phyloP scores from a whole-genome alignment of 257 asterid genomes.

The Solanum chiquidenum region DNA sequence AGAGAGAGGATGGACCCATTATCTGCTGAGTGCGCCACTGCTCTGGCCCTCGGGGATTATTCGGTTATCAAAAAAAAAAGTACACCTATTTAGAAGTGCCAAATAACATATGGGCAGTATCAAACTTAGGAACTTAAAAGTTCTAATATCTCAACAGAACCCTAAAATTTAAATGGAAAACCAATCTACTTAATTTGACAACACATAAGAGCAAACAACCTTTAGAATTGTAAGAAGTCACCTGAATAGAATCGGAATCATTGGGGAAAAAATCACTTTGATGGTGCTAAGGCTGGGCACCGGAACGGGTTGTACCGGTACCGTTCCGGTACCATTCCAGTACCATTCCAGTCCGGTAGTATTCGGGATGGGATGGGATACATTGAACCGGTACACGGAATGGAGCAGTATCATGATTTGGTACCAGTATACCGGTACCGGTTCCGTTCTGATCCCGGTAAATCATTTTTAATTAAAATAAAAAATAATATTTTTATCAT shows the following conservation, averaged over 20 bases:
- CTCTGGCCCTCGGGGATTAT: not conserved
- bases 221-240: not conserved
- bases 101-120: not conserved
- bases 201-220: not conserved
- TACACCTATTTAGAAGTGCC: not conserved
- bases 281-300: not conserved
- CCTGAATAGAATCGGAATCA: not conserved
- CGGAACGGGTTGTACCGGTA: too few relatives aligned
- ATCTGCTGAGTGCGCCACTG: not conserved
- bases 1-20: not conserved
- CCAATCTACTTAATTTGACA: not conserved
- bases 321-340: too few relatives aligned
- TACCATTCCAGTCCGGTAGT: too few relatives aligned
- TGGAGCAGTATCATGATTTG: too few relatives aligned
- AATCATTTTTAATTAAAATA: too few relatives aligned
- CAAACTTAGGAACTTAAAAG: not conserved
- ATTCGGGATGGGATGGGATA: too few relatives aligned
- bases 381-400: too few relatives aligned
- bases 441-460: too few relatives aligned
- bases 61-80: not conserved
- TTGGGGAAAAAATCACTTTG: not conserved
- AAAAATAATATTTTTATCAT: too few relatives aligned
- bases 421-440: too few relatives aligned
- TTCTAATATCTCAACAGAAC: not conserved
- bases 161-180: not conserved